Conservation (phyloP, 2,329 filamentous ascomycete species). For the Venturia oleaginea region DNA sequence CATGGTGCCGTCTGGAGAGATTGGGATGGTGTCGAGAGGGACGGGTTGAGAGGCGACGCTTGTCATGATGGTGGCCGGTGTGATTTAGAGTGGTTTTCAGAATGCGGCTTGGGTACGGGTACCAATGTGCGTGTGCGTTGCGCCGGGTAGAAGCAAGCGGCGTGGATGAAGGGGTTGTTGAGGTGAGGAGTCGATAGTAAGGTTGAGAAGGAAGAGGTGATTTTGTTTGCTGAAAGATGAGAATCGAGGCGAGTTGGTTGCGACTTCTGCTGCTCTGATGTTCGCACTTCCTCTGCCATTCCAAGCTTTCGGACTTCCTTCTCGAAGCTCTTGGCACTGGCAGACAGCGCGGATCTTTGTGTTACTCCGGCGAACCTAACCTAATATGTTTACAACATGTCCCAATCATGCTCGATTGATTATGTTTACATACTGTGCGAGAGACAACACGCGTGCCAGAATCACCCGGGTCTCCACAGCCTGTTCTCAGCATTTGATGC, state of each 20-base stretch:
- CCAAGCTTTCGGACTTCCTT: neutral
- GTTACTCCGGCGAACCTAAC: neutral
- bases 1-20: slow-evolving; percentile 41
- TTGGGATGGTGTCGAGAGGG: slow-evolving; percentile 46
- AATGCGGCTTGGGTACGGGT: neutral
- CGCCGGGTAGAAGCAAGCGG: neutral
- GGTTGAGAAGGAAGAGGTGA: neutral
- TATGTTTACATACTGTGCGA: neutral
- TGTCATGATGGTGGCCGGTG: slow-evolving; percentile 4
- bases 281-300: neutral
- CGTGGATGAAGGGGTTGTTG: neutral
- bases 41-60: slow-evolving; percentile 23
- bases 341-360: neutral
- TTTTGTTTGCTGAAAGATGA: too few relatives aligned
- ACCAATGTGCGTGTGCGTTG: slow-evolving; percentile 1
- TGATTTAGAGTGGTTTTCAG: slow-evolving; percentile 3
- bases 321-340: neutral
- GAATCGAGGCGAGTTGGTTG: neutral
- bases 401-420: neutral
- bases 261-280: neutral
- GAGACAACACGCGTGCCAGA: neutral
- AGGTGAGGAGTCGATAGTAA: neutral
- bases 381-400: neutral
- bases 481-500: neutral
- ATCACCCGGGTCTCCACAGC: neutral